Evolutionary conservation across 2,329 filamentous ascomycete species (phyloP), one percentile per base, ranked within the genome.

Genomic region (Claviceps africana): DNA sequence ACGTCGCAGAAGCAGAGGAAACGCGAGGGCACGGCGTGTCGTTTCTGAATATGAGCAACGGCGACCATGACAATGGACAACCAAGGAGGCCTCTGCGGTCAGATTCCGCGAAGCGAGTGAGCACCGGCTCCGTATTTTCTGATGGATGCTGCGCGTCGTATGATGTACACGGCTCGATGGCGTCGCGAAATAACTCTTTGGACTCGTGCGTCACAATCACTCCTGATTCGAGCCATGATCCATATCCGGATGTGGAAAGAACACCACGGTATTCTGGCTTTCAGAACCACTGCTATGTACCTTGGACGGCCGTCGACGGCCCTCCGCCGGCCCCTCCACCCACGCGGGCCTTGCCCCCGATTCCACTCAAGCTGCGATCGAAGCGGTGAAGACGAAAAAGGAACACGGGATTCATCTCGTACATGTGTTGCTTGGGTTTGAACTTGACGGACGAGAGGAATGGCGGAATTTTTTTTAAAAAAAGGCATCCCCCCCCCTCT

Each of bases 321-420:
- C 76, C 76, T 31, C 77, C 77, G 1, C 76, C 72, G 17, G 73
- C 69, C 15, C 77, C 77, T 7, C 77, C 77, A 5, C 77, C 77
- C 25, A 78, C 67, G 11, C 72, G 72, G 56, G 76, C 77, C 15
- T 67, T 81, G 22, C 77, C 77, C 19, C 77, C 77, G 0, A 69
- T 79, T 40, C 76, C 76, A 4, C 64, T 59, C 44, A 68, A 65
- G 13, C 11, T 52, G 22, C 37, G 44, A n/a, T 15, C 30, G 2
- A 37, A 37, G 22, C 21, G 52, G 3, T 55, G 40, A 48, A n/a
- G 9, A 11, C 5, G 31, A 11, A 33, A 33, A 31, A 5, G 30
- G 4, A 31, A 31, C 30, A 31, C 30, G 9, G 9, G 9, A 31
- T 9, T 31, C n/a, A n/a, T n/a, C n/a, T n/a, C n/a, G n/a, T n/a